A percentile compares a stretch with the other conserved stretches of the same genome.
Evolutionary conservation across 441 rosid genomes (phyloP).

Genomic region (Aquilaria agallochum): DNA sequence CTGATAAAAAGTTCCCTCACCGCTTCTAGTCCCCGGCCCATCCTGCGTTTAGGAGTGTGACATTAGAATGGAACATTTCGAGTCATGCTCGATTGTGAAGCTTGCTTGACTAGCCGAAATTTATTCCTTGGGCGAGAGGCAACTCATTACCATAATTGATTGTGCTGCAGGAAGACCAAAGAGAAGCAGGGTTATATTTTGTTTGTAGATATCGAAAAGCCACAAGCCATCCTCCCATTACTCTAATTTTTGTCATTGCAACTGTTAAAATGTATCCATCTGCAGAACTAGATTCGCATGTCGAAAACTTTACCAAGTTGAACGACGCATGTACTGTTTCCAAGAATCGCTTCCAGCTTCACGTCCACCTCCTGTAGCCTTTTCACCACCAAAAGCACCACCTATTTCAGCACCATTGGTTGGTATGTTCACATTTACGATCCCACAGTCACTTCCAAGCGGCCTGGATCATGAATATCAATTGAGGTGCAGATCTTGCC

Average conservation of each 20-base stretch:
- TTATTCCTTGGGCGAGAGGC: conserved; percentile 97
- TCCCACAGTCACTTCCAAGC: conserved; percentile 92
- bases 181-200: too few species aligned
- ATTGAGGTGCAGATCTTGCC: not conserved
- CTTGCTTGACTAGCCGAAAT: conserved; percentile 53
- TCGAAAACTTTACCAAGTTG: conserved; percentile 69
- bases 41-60: too few species aligned
- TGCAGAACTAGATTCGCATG: not conserved
- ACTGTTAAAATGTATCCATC: not conserved
- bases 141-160: conserved; percentile 90
- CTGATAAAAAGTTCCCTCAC: too few species aligned
- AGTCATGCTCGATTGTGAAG: too few species aligned
- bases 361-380: conserved; percentile 96
- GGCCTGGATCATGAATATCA: conserved; percentile 45
- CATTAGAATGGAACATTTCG: too few species aligned
- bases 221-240: too few species aligned
- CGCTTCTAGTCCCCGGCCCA: too few species aligned
- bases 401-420: conserved; percentile 99
- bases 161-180: conserved; percentile 42
- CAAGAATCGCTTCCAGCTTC: conserved; percentile 99
- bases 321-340: conserved; percentile 99
- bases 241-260: too few species aligned
- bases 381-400: conserved; percentile 97
- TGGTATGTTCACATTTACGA: conserved; percentile 93
- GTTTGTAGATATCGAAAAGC: too few species aligned